Evolutionary conservation across 2,329 filamentous ascomycete genomes (phyloP), one percentile per base, ranked within the genome.

Genomic region (Juglanconis juglandina): DNA sequence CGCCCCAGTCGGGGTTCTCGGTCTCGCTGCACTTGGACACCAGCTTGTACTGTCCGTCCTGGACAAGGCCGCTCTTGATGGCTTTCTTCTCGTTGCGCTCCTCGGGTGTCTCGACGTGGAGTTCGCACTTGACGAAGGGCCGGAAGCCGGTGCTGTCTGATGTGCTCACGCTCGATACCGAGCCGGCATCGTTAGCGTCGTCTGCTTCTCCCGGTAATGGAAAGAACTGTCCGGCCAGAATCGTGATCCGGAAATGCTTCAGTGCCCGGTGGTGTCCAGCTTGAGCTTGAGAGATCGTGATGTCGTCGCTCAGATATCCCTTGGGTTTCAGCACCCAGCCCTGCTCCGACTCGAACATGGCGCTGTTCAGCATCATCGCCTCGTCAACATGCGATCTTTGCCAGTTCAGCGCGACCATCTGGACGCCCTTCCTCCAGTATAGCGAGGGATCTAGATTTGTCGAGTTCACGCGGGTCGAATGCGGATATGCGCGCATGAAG

Each of bases 381-480:
- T 95, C 86, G 71, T 98, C 94, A 66, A 93, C 89, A 9, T 63
- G 61, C 17, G 61, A 56, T 3, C 89, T 94, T 75, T 99, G 95
- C 94, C 95, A 98, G 73, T 99, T 99, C 73, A 98, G 83, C 17
- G 95, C 94, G 5, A 92, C 93, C 94, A 99, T 98, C 74, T 99
- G 95, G 24, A 97, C 93, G 34, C 95, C 95, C 56, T 91, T 87
- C 53, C 92, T 87, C 95, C 95, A 99, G 71, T 92, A 96, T 48
- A 87, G 87, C 64, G 92, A 87, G 1, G 95, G 95, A 68, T 98
- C 93, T 46, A 95, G 95, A 71, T 99, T 99, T n/a, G 90, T 91
- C 49, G 93, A 97, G 68, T 88, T 87, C 56, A 97, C 82, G 41
- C 93, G 87, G 63, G 84, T 82, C 3, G 86, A 88, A 32, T 89